Percentiles rank a stretch among this genome's conserved stretches.
These are phyloP conservation scores for Cladosporium sp. DNA, from an alignment of 2,329 filamentous ascomycete genomes.

Conservation along the genomic window DNA sequence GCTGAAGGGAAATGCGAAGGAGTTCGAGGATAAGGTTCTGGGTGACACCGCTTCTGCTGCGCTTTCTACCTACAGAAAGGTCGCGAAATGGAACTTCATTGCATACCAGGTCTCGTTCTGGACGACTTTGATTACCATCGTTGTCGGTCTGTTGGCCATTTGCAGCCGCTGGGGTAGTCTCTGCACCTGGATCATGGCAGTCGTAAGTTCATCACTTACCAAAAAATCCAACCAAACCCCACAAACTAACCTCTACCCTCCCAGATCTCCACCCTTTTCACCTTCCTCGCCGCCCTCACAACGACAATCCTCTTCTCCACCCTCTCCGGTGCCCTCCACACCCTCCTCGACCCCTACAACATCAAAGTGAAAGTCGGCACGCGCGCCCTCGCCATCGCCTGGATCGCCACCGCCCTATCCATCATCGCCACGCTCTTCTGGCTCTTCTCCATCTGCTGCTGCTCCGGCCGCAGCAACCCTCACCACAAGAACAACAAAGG, in stretches of 20 bases:
- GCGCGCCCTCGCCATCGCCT: conserved; percentile 66
- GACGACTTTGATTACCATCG: conserved; percentile 64
- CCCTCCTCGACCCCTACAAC: conserved; percentile 64
- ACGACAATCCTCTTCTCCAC: conserved; percentile 69
- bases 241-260: not conserved
- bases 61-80: conserved; percentile 66
- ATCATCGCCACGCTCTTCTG: conserved; percentile 79
- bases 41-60: conserved; percentile 62
- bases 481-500: conserved; percentile 38
- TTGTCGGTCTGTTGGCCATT: conserved; percentile 76
- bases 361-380: conserved; percentile 63
- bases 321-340: conserved; percentile 64
- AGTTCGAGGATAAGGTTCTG: conserved; percentile 41
- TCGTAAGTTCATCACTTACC: conserved; percentile 49
- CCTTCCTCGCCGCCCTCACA: conserved; percentile 63
- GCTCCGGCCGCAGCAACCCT: conserved; percentile 59
- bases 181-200: conserved; percentile 71
- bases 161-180: conserved; percentile 79
- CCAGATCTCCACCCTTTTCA: conserved; percentile 51
- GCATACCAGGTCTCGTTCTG: conserved; percentile 71
- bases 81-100: conserved; percentile 77
- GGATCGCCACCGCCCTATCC: conserved; percentile 75
- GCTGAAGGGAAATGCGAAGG: conserved; percentile 47
- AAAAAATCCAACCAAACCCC: conserved; percentile 12
- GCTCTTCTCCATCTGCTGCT: conserved; percentile 89